Evolutionary conservation across 2,329 filamentous ascomycete genomes (phyloP), one percentile per base, ranked within the genome.

Genomic region (Nothopassalora personata): DNA sequence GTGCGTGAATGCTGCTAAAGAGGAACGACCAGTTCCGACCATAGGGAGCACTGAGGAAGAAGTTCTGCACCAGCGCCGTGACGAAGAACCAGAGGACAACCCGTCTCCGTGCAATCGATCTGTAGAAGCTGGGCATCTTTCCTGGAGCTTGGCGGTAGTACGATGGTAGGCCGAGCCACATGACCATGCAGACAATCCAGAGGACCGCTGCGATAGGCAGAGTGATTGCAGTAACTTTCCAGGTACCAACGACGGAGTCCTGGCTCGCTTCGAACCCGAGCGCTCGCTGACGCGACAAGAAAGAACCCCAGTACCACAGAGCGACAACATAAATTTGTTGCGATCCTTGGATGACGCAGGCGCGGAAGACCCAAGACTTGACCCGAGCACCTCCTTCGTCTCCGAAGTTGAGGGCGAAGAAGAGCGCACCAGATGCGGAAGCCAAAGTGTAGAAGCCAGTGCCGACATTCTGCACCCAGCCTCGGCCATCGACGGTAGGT

Each of bases 41-140:
- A 65, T 87, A 87, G 0, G 82, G 83, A 0, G 85, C 79, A 28
- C 80, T 82, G 30, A 87, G 77, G 73, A 83, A 87, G 78, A 84
- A 87, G 71, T 87, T 87, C 66, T 87, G 84, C 33, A 87, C 71
- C 53, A 86, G 72, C 34, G 86, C 83, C 3, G 82, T 80, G 57
- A 85, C 73, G 70, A 86, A 84, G 74, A 86, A 86, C 85, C 84
- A 87, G 9, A 85, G 74, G 46, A 87, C 79, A 58, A 86, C 83
- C 71, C 85, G 86, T 60, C 85, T 81, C 50, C 83, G 77, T 60
- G 80, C 74, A 7, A 87, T 75, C 0, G 83, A 83, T 54, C 74
- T 77, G 72, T 87, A 88, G 76, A 88, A 87, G 11, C 80, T 83
- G 0, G 85, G 85, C 3, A 87, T 81, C 52, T 78, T 80, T 55